These are phyloP conservation scores for Fraxinus paxiana DNA, from an alignment of 305 asterid species.

Conservation along the genomic window DNA sequence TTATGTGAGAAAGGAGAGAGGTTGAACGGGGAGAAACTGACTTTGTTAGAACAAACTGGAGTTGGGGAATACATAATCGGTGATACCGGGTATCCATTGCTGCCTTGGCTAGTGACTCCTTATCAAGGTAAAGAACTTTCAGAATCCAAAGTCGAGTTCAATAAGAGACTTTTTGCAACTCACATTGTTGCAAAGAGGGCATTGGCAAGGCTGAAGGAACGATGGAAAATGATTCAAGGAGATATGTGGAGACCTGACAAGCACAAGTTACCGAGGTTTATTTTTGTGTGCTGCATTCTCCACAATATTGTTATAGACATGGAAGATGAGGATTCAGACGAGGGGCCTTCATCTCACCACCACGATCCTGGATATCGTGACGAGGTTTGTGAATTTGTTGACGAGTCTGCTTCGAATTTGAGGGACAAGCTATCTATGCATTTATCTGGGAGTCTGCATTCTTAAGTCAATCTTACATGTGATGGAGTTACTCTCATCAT, in stretches of 20 bases:
- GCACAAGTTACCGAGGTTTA: conserved; percentile 75
- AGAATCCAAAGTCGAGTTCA: conserved; percentile 46
- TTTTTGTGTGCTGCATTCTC: conserved; percentile 79
- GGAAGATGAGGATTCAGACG: conserved; percentile 50
- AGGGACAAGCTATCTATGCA: conserved; percentile 57
- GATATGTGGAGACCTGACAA: conserved; percentile 93
- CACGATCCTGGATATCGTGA: conserved; percentile 63
- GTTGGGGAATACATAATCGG: conserved; percentile 65
- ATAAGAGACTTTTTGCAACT: conserved; percentile 48
- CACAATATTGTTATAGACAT: conserved; percentile 78
- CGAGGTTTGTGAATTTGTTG: conserved; percentile 52
- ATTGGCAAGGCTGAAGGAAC: conserved; percentile 58
- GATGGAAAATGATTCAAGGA: conserved; percentile 79
- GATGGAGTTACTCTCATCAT: neutral
- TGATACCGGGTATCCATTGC: conserved; percentile 54
- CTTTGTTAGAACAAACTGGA: conserved; percentile 34
- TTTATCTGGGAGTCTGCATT: conserved; percentile 38
- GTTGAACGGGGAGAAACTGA: conserved; percentile 38
- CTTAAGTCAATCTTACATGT: conserved; percentile 2
- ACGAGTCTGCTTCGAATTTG: conserved; percentile 39
- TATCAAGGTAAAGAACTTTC: conserved; percentile 49
- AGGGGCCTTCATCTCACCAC: conserved; percentile 21
- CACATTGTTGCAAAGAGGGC: conserved; percentile 59
- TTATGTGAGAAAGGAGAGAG: conserved; percentile 57
- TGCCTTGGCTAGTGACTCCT: conserved; percentile 88